Base-by-base conservation (phyloP, 2,329 filamentous ascomycete species). In the Calonectria crousiana region DNA sequence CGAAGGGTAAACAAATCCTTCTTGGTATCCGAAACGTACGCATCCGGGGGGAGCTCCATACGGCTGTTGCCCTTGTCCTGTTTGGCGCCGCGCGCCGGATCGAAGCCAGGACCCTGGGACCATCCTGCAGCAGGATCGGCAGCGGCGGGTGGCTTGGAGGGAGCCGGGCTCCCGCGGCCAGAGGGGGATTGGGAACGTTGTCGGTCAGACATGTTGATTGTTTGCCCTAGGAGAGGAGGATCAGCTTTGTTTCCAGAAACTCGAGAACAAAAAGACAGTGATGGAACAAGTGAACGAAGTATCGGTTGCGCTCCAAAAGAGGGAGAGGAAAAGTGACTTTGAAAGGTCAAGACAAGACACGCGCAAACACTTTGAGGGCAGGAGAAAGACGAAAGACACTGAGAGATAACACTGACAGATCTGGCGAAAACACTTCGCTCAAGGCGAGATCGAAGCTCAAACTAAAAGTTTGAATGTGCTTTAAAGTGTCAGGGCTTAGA, bases 1-100 rank as follows among this genome's bases (percentile, higher is more conserved):
- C 85, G 82, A 36, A 84, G 75, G 10, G 83, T 80, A 71, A 86
- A 86, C 23, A 81, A 51, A 28, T 83, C 82, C 78, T 85, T 85
- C 51, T 81, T 77, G 6, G 77, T 81, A 28, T 84, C 81, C 1
- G 80, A 74, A 5, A 85, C 74, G 76, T 89, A 93, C 0, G 91
- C 91, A 78, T 92, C 90, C 0, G 90, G 84, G 0, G 91, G 91
- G 0, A 93, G 79, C 69, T 93, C 91, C 75, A 92, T 85, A 8
- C 90, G 89, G 0, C 84, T 86, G 67, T 87, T 87, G 0, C 80
- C 81, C 74, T 87, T 87, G 6, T 79, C 76, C 3, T 78, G 73
- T 16, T 75, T 84, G 74, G 18, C 84, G 80, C 10, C 84, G 79
- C 9, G 66, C n/a, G 85, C 87, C 3, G 88, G 88, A 74, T 90